Evolutionary conservation across 768 basidiomycete species (phyloP).

Genomic region (Mycena galericulata): DNA sequence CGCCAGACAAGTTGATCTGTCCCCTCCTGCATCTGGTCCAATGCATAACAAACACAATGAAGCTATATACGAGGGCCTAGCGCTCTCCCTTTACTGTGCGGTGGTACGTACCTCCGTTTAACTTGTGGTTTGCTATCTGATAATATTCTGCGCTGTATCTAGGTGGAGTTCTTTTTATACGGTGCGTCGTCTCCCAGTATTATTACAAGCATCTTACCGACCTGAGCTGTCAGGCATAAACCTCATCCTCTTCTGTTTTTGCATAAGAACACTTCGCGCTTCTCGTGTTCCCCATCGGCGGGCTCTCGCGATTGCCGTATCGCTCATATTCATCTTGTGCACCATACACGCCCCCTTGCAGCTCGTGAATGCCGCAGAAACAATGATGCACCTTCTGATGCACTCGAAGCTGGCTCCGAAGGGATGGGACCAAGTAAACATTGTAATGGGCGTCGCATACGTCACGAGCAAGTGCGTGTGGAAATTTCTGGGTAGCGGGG

Average conservation of each 20-base stretch:
- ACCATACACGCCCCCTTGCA: slow-evolving; percentile 26
- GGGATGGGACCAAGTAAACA: slow-evolving; percentile 15
- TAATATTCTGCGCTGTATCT: neutral
- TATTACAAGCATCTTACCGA: neutral
- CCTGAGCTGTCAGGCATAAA: slow-evolving; percentile 41
- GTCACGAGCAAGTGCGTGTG: slow-evolving; percentile 40
- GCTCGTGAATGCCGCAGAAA: slow-evolving; percentile 31
- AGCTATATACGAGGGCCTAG: slow-evolving; percentile 16
- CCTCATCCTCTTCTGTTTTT: slow-evolving; percentile 45
- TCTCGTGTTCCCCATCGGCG: slow-evolving; percentile 16
- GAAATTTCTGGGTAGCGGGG: neutral
- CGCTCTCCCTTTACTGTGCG: slow-evolving; percentile 27
- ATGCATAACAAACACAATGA: slow-evolving; percentile 14
- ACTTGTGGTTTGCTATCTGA: no score
- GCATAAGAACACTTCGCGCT: slow-evolving; percentile 22
- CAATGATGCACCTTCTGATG: neutral
- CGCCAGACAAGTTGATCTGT: slow-evolving; percentile 24
- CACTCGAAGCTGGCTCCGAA: neutral
- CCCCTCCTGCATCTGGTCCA: slow-evolving; percentile 20
- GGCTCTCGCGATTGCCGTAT: slow-evolving; percentile 10
- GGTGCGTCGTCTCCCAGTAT: slow-evolving; percentile 35
- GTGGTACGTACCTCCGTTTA: slow-evolving; percentile 10
- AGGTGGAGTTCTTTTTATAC: slow-evolving; percentile 47
- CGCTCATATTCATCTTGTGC: slow-evolving; percentile 20
- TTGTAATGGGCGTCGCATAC: slow-evolving; percentile 40